Evolutionary conservation across 1,139 yeast genomes (phyloP), one percentile per base, ranked within the genome.

Genomic region (Pichia inconspicua): DNA sequence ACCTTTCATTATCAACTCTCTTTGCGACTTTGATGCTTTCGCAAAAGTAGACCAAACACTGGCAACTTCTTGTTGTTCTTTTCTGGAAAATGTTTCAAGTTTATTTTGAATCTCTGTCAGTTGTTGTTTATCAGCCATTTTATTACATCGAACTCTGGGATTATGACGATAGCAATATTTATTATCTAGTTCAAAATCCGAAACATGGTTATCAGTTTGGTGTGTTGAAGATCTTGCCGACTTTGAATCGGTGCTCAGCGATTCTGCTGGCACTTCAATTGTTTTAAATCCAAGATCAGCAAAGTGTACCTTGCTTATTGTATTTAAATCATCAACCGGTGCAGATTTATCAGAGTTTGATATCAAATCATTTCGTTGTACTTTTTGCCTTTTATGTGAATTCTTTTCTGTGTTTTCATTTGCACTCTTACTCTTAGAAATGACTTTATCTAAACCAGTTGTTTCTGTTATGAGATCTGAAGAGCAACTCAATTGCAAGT

Each of bases 151-250:
- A 47, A 83, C 74, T 49, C 85, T 92, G 5, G 97, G 97, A 60
- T 90, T 87, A 66, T 90, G 97, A 48, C 97, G 73, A 65, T 90
- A 90, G 63, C 97, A 90, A 66, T 79, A 89, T 55, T 76, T 74
- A 57, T 78, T 82, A 32, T 56, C 60, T 2, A 54, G 39, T 25
- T 54, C 55, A 7, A 31, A 39, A 11, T 25, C 28, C 5, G 45
- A 22, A 30, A 27, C 9, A 10, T n/a, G 15, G 14, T 17, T 34
- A 2, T 30, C 34, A 11, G 34, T 30, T 11, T 12, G 34, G 11
- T 34, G 22, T 15, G 19, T 17, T 15, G 22, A 6, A 2, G 37
- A 17, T 15, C 3, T 15, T 34, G 10, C 11, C 7, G 37, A 15
- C 4, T 34, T 17, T 17, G 19, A 17, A 15, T 15, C 22, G 3